phyloP scores from a whole-genome alignment of 1,139 yeast species.

The Lizanozyma gosingica region DNA sequence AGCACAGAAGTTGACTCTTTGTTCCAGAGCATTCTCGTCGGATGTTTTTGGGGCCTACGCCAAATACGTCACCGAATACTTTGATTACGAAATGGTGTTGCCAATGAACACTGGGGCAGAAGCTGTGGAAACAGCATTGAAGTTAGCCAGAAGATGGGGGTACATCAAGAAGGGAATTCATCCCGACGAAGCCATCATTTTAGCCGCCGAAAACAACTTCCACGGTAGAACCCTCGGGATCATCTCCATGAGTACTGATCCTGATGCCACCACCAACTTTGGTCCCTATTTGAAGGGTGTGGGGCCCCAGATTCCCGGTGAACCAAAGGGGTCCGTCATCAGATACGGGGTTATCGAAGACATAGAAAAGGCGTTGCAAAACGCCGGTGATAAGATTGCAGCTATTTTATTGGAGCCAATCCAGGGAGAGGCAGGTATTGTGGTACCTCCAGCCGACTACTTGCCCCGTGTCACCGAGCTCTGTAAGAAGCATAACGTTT shows the following conservation, averaged over 20 bases:
- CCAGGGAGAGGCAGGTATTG: conserved; percentile 98
- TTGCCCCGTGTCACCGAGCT: conserved; percentile 62
- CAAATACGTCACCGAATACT: conserved; percentile 80
- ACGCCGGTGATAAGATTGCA: conserved; percentile 86
- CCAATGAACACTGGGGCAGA: conserved; percentile 99
- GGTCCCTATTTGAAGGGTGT: conserved; percentile 87
- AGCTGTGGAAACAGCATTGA: conserved; percentile 93
- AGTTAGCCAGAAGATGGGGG: conserved; percentile 97
- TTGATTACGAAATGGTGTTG: conserved; percentile 84
- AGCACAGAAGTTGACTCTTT: conserved; percentile 74
- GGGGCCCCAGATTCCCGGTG: conserved; percentile 73
- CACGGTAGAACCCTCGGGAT: conserved; percentile 96
- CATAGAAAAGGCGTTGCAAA: conserved; percentile 70
- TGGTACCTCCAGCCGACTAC: conserved; percentile 84
- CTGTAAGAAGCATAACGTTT: conserved; percentile 76
- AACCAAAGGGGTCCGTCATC: conserved; percentile 40
- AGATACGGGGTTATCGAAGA: conserved; percentile 83
- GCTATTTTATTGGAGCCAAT: conserved; percentile 92
- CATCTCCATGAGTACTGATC: conserved; percentile 93
- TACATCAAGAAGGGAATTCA: conserved; percentile 82
- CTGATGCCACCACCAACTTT: conserved; percentile 80
- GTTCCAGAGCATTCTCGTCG: conserved; percentile 88
- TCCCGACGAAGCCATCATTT: conserved; percentile 72
- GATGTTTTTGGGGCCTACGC: conserved; percentile 86
- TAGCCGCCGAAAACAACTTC: conserved; percentile 83